Percentiles rank a stretch among this genome's conserved stretches.
Evolutionary conservation across 2,329 filamentous ascomycete genomes (phyloP).

Genomic region (Ilyonectria robusta): DNA sequence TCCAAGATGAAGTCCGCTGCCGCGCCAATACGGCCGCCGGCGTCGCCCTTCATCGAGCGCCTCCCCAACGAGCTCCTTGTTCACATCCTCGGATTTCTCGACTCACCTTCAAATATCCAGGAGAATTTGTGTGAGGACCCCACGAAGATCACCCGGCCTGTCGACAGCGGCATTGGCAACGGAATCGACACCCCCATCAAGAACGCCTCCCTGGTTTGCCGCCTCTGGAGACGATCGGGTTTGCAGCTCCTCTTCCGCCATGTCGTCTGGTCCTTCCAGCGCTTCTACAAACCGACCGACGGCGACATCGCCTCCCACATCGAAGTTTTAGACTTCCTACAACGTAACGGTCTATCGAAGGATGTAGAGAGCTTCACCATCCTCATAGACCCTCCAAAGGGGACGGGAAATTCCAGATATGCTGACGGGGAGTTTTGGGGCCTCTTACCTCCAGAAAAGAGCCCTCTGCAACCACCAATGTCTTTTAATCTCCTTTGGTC

Average conservation of each 20-base stretch:
- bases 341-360: slow-evolving; percentile 53
- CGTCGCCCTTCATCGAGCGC: slow-evolving; percentile 43
- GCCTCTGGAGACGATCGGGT: slow-evolving; percentile 65
- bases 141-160: slow-evolving; percentile 57
- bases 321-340: slow-evolving; percentile 58
- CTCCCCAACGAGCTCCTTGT: slow-evolving; percentile 75
- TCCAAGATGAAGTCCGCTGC: slow-evolving; percentile 4
- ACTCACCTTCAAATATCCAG: slow-evolving; percentile 63
- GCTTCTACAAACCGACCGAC: slow-evolving; percentile 46
- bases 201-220: slow-evolving; percentile 66
- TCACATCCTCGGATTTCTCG: slow-evolving; percentile 70
- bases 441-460: slow-evolving; percentile 47
- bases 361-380: slow-evolving; percentile 60
- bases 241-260: slow-evolving; percentile 72
- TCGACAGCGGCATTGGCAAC: slow-evolving; percentile 17
- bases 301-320: slow-evolving; percentile 48
- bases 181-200: slow-evolving; percentile 63
- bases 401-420: slow-evolving; percentile 45
- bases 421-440: slow-evolving; percentile 47
- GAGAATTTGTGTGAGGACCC: slow-evolving; percentile 61
- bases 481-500: slow-evolving; percentile 48
- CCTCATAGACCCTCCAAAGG: slow-evolving; percentile 52
- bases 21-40: not conserved
- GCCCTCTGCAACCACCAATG: slow-evolving; percentile 31
- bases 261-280: slow-evolving; percentile 58